Percentiles rank a stretch among this genome's conserved stretches.
Evolutionary conservation across 352 stramenopile genomes (phyloP).

Genomic region (Thalassiosira mediterranea): DNA sequence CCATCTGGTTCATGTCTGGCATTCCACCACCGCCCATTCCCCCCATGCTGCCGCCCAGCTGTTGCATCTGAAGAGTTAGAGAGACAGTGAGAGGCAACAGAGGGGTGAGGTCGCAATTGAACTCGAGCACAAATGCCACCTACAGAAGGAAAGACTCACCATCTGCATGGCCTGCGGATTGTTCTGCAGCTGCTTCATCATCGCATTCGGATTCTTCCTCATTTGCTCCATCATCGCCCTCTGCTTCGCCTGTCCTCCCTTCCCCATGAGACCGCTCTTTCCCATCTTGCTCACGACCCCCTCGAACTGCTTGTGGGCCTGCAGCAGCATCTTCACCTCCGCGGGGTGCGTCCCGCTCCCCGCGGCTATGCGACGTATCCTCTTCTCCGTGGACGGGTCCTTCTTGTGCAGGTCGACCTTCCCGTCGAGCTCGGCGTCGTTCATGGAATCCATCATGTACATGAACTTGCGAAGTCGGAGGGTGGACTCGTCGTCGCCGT

Average conservation of each 20-base stretch:
- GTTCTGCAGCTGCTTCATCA: constrained; percentile 95
- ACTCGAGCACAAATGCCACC: too few species aligned
- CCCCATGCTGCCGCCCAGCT: constrained; percentile 45
- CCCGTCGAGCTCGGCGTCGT: constrained; percentile 89
- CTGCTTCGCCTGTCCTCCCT: constrained; percentile 86
- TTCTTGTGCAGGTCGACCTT: constrained; percentile 84
- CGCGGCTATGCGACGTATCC: constrained; percentile 88
- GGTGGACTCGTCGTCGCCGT: constrained; percentile 90
- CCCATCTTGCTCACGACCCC: constrained; percentile 95
- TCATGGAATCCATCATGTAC: constrained; percentile 99
- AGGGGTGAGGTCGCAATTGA: too few species aligned
- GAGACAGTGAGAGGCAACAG: neutral
- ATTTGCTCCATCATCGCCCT: constrained; percentile 88
- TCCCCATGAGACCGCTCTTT: constrained; percentile 91
- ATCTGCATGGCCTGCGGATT: constrained; percentile 89
- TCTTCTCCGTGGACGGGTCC: constrained; percentile 60
- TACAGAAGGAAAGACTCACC: too few species aligned
- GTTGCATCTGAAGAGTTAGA: neutral
- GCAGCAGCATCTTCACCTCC: constrained; percentile 91
- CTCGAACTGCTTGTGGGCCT: constrained; percentile 95
- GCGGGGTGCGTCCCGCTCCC: constrained; percentile 89
- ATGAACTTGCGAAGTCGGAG: constrained; percentile 95
- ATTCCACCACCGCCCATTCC: constrained; percentile 51
- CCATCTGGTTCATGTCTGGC: constrained; percentile 58
- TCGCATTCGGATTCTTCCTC: constrained; percentile 93